Evolutionary conservation across 2,329 filamentous ascomycete genomes (phyloP), one percentile per base, ranked within the genome.

Genomic region (Teratosphaeria destructans): DNA sequence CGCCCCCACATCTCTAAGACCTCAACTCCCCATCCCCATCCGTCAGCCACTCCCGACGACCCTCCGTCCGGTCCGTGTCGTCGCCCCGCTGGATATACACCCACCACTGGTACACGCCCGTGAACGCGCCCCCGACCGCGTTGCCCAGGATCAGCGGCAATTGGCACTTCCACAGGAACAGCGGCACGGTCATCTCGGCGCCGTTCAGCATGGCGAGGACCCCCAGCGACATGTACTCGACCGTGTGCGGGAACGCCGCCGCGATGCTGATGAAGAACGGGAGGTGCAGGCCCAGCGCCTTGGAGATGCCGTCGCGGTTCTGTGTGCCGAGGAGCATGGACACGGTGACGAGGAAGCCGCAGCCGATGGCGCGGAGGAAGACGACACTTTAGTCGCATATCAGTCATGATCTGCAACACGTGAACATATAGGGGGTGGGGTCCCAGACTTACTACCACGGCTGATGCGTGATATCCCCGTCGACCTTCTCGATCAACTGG

Each of bases 281-380:
- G 35, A 68, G 60, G 53, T 67, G 64, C 35, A 68, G 58, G 32
- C 61, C 65, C 43, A 70, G 52, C 8, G 67, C 63, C 59, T 70
- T 68, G n/a, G 65, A 67, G 57, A 70, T 67, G 5, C 68, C 67
- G 49, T 71, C 66, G 34, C 67, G 61, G 49, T 70, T 68, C 52
- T 70, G 68, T 5, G 63, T 67, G 8, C 68, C 68, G 11, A 70
- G 52, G 32, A 68, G 65, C 67, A 70, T 68, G n/a, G 68, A 66
- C 34, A 68, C 57, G 1, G 67, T 69, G 27, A 70, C 68, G 32
- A 70, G 59, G 59, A 63, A 68, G 3, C 68, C 68, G 52, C 68
- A 71, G 14, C 62, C 64, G 34, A 69, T 64, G 2, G 67, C 58
- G 12, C 65, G 62, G 2, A 71, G 52, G 59, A 71, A 69, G 23